phyloP scores from a whole-genome alignment of 352 stramenopile genomes.

The Globisporangium paroecandrum region DNA sequence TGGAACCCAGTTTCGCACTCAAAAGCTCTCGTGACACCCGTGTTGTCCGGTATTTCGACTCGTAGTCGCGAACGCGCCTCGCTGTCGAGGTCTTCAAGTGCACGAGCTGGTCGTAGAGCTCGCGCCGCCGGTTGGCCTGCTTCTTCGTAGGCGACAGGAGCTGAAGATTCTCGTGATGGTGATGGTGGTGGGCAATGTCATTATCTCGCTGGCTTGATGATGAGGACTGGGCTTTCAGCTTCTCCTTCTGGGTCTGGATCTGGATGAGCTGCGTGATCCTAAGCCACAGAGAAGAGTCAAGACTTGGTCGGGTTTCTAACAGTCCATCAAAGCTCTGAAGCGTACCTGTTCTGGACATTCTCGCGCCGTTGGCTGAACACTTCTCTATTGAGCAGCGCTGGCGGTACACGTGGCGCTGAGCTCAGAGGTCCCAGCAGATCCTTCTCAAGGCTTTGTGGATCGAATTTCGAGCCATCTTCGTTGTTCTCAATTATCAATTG shows the following conservation, averaged over 20 bases:
- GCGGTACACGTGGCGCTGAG: not conserved
- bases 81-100: constrained; percentile 26
- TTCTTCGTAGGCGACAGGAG: constrained; percentile 12
- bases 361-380: constrained; percentile 25
- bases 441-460: not conserved
- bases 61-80: constrained; percentile 21
- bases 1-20: constrained; percentile 27
- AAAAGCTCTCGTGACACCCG: constrained; percentile 20
- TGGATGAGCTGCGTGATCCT: constrained; percentile 20
- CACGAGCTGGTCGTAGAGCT: constrained; percentile 46
- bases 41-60: constrained; percentile 13
- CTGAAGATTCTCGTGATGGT: not conserved
- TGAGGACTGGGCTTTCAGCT: constrained; percentile 1
- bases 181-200: not conserved
- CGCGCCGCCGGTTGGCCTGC: constrained; percentile 20
- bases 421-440: constrained; percentile 12
- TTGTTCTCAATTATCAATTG: not conserved
- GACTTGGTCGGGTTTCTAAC: not conserved
- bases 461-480: constrained; percentile 9
- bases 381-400: constrained; percentile 10
- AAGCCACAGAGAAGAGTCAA: not conserved
- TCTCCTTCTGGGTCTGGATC: not conserved
- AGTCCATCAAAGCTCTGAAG: too few species aligned
- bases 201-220: not conserved
- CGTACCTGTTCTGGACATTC: constrained; percentile 29